These are phyloP conservation scores for Biscogniauxia sp. DNA, from an alignment of 2,329 filamentous ascomycete species.

Conservation along the genomic window DNA sequence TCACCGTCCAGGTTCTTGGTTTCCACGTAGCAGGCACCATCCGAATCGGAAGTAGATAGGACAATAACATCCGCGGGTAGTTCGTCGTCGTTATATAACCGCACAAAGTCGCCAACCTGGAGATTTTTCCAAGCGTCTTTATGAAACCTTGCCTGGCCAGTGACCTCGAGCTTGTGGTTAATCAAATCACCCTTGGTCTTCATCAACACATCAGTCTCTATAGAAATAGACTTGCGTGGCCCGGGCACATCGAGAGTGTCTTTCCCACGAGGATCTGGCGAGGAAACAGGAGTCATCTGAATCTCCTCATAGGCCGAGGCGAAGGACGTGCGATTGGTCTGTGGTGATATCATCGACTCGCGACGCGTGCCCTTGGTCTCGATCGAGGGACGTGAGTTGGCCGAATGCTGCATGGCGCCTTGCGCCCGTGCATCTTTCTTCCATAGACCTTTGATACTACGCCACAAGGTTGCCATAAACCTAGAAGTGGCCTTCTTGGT, in stretches of 20 bases:
- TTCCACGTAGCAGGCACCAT: conserved; percentile 95
- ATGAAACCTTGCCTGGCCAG: conserved; percentile 80
- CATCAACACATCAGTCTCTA: conserved; percentile 39
- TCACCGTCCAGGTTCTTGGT: conserved; percentile 98
- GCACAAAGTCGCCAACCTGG: conserved; percentile 92
- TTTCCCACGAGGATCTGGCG: conserved; percentile 57
- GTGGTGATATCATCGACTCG: conserved; percentile 52
- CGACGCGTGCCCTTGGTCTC: conserved; percentile 58
- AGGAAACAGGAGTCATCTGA: conserved; percentile 93
- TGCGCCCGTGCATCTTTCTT: conserved; percentile 48
- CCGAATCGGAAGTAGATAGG: conserved; percentile 86
- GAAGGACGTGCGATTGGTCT: conserved; percentile 47
- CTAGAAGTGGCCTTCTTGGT: conserved; percentile 85
- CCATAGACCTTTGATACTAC: conserved; percentile 46
- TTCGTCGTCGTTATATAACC: conserved; percentile 94
- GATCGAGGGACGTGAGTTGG: conserved; percentile 64
- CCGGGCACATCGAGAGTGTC: conserved; percentile 5
- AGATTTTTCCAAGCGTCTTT: conserved; percentile 94
- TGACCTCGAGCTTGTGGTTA: conserved; percentile 63
- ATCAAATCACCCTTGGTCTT: conserved; percentile 61
- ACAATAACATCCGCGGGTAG: conserved; percentile 92
- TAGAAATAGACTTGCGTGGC: conserved; percentile 6
- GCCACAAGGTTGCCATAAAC: conserved; percentile 54
- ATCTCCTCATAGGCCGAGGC: conserved; percentile 67
- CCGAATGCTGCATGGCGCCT: conserved; percentile 47